phyloP scores from a whole-genome alignment of 441 rosid genomes.

The Populus trichocarpa region DNA sequence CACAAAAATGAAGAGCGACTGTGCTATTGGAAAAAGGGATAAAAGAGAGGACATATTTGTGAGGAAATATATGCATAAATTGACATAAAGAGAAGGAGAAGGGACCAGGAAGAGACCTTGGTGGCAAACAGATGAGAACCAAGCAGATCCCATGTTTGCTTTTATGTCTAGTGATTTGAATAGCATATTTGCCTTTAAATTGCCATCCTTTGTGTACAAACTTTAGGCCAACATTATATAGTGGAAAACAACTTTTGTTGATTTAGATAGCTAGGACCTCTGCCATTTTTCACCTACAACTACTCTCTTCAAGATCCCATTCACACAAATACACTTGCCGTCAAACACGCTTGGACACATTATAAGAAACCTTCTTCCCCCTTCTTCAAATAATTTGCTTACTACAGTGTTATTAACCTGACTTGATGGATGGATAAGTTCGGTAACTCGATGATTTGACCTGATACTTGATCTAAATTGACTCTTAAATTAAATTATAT shows the following conservation, averaged over 20 bases:
- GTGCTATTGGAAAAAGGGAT: neutral
- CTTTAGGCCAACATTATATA: conserved; percentile 49
- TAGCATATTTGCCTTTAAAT: conserved; percentile 37
- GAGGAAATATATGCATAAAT: conserved; percentile 1
- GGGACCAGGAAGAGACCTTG: conserved; percentile 35
- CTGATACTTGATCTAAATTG: too few relatives aligned
- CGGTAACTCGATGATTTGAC: too few relatives aligned
- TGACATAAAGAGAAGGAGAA: conserved; percentile 10
- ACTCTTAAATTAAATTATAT: too few relatives aligned
- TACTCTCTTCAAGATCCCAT: neutral
- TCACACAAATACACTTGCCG: conserved; percentile 9
- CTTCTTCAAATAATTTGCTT: neutral
- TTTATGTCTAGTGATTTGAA: conserved; percentile 44
- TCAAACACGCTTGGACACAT: neutral
- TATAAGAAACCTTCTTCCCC: neutral
- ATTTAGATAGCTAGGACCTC: conserved; percentile 26
- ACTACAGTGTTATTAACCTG: too few relatives aligned
- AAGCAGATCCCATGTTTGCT: conserved; percentile 38
- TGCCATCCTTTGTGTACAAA: conserved; percentile 19
- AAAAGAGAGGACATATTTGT: neutral
- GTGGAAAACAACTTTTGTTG: conserved; percentile 49
- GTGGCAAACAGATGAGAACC: conserved; percentile 49
- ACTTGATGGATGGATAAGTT: too few relatives aligned
- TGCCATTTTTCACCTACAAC: neutral
- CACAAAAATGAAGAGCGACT: neutral